Conservation (phyloP, 164 flowering plant species). For the Warburgia ugandensis region DNA sequence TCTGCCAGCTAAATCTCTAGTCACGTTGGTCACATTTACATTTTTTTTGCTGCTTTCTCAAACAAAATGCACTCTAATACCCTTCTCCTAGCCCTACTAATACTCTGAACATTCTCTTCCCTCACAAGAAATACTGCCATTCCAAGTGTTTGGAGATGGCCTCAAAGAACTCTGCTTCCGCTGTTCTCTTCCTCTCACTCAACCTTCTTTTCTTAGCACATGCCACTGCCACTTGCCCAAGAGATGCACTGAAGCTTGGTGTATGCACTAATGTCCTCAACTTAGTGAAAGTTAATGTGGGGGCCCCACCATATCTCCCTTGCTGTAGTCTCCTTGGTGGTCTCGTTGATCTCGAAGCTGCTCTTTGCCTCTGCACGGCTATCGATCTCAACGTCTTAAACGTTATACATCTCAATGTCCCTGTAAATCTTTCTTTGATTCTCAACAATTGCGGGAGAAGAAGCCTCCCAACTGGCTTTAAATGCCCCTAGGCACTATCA, state of each 20-base stretch:
- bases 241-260: constrained; percentile 56
- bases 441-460: constrained; percentile 56
- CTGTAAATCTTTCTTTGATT: constrained; percentile 45
- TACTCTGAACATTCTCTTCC: neutral
- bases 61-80: too few species aligned
- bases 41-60: too few species aligned
- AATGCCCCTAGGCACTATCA: constrained; percentile 31
- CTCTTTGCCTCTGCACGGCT: constrained; percentile 66
- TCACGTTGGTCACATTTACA: too few species aligned
- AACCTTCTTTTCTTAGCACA: too few species aligned
- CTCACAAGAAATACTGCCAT: neutral
- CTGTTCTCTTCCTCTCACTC: neutral
- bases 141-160: neutral
- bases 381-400: constrained; percentile 52
- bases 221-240: too few species aligned
- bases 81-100: too few species aligned
- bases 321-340: constrained; percentile 64
- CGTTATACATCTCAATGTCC: constrained; percentile 40
- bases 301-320: constrained; percentile 35
- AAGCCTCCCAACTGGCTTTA: constrained; percentile 51
- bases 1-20: too few species aligned
- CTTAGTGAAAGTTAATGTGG: constrained; percentile 31
- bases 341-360: constrained; percentile 59
- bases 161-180: constrained; percentile 1
- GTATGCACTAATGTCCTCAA: constrained; percentile 49